Evolutionary conservation across 371 early-diverging fungal genomes (phyloP).

Genomic region (Saksenaea vasiformis): DNA sequence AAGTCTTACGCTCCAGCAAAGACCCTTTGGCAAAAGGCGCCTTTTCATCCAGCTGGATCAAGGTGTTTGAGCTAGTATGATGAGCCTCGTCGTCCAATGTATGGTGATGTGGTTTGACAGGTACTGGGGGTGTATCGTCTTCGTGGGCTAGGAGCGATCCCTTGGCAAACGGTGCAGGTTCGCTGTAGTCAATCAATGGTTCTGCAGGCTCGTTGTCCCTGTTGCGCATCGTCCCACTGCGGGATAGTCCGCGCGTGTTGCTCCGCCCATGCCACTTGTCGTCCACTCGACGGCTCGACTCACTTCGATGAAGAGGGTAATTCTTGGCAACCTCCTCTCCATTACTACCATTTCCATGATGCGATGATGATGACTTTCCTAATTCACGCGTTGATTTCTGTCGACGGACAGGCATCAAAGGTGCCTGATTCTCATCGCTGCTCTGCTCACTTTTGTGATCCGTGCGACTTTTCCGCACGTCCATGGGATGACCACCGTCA

Average conservation of each 20-base stretch:
- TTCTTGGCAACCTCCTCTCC: conserved; percentile 9
- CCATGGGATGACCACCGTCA: conserved; percentile 5
- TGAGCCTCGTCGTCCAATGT: conserved; percentile 1
- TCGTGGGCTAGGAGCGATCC: conserved; percentile 39
- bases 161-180: conserved; percentile 27
- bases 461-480: not conserved
- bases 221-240: conserved; percentile 22
- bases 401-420: conserved; percentile 25
- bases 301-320: conserved; percentile 14
- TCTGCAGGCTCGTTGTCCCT: conserved; percentile 8
- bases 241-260: conserved; percentile 20
- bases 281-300: conserved; percentile 21
- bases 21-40: conserved; percentile 46
- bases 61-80: conserved; percentile 15
- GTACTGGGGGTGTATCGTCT: conserved; percentile 4
- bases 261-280: conserved; percentile 11
- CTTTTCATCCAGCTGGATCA: conserved; percentile 46
- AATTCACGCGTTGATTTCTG: conserved; percentile 43
- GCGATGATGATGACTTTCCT: not conserved
- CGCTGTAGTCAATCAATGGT: conserved; percentile 24
- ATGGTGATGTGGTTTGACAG: not conserved
- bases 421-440: conserved; percentile 6
- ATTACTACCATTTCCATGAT: not conserved
- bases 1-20: conserved; percentile 32
- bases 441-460: not conserved